phyloP scores from a whole-genome alignment of 441 rosid species.

The Omphalea diandra region DNA sequence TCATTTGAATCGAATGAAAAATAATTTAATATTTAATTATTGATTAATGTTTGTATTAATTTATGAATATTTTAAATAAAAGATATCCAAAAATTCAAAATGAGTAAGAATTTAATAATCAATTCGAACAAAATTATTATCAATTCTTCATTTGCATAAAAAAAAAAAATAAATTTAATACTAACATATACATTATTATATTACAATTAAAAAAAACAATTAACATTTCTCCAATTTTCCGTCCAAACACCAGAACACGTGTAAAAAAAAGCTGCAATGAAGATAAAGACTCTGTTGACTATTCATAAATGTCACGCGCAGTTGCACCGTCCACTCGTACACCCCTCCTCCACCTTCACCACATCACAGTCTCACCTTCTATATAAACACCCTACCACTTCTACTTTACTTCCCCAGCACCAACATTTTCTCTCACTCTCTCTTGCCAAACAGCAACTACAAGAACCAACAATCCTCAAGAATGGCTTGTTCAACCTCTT shows the following conservation, averaged over 20 bases:
- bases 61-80: too few relatives aligned
- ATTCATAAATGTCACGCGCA: background rate
- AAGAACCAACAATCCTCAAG: background rate
- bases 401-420: constrained; percentile 7
- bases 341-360: background rate
- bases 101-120: too few relatives aligned
- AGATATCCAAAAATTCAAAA: too few relatives aligned
- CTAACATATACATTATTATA: too few relatives aligned
- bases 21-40: too few relatives aligned
- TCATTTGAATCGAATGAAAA: too few relatives aligned
- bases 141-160: too few relatives aligned
- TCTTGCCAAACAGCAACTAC: background rate
- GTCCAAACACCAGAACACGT: constrained; percentile 7
- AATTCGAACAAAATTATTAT: too few relatives aligned
- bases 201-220: too few relatives aligned
- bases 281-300: constrained; percentile 2
- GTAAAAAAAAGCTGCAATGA: background rate
- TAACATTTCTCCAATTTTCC: background rate
- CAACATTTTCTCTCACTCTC: constrained; percentile 13
- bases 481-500: constrained; percentile 41
- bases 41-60: too few relatives aligned
- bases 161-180: too few relatives aligned
- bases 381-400: background rate
- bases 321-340: constrained; percentile 11
- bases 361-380: background rate